phyloP scores from a whole-genome alignment of 1,284 basidiomycete genomes.

The Leccinum pseudoinsigne region DNA sequence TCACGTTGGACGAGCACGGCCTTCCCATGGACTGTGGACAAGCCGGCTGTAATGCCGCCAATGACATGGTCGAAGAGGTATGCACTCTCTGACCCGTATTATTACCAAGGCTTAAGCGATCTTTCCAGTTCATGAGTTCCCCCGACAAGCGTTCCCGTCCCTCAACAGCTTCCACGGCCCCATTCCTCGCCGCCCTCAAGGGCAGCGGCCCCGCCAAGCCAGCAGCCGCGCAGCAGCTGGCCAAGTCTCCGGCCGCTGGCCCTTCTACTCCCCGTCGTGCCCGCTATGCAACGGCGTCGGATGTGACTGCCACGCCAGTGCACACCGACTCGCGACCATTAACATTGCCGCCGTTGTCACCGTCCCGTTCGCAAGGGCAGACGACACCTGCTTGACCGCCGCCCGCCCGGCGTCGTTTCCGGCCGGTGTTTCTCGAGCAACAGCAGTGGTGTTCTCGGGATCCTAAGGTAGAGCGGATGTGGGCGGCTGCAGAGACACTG shows the following conservation, averaged over 20 bases:
- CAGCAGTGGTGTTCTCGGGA: slow-evolving; percentile 32
- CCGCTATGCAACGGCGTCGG: neutral
- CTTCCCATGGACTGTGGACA: slow-evolving; percentile 79
- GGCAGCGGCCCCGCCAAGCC: slow-evolving; percentile 10
- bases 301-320: neutral
- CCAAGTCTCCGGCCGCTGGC: slow-evolving; percentile 9
- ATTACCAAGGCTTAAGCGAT: slow-evolving; percentile 5
- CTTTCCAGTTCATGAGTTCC: slow-evolving; percentile 72
- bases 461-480: slow-evolving; percentile 30
- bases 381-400: slow-evolving; percentile 6
- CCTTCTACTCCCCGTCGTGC: slow-evolving; percentile 29
- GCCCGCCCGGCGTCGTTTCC: slow-evolving; percentile 23
- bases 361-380: slow-evolving; percentile 16
- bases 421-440: slow-evolving; percentile 33
- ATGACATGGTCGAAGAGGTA: slow-evolving; percentile 89
- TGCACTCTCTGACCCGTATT: slow-evolving; percentile 4
- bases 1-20: slow-evolving; percentile 83
- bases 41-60: slow-evolving; percentile 69
- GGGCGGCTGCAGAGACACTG: slow-evolving; percentile 21
- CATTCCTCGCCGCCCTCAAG: slow-evolving; percentile 26
- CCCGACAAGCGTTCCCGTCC: slow-evolving; percentile 12
- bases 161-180: slow-evolving; percentile 4
- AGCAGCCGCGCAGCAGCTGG: neutral
- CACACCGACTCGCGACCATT: slow-evolving; percentile 9
- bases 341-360: neutral